phyloP scores from a whole-genome alignment of 257 asterid species.

The Nicotiana tomentosiformis region DNA sequence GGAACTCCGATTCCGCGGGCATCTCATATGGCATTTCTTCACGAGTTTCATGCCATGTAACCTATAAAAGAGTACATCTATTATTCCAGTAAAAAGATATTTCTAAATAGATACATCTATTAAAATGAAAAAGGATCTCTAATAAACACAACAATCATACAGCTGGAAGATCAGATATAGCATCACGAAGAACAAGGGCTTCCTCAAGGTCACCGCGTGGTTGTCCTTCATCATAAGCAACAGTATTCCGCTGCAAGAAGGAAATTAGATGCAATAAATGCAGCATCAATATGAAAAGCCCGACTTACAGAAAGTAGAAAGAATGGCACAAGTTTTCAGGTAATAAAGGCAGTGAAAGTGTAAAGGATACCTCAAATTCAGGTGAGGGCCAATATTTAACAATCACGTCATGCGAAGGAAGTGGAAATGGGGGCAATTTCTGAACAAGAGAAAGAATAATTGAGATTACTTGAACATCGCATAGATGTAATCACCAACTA shows the following conservation, averaged over 20 bases:
- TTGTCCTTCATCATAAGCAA: conserved; percentile 85
- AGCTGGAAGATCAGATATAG: conserved; percentile 81
- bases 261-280: neutral
- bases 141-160: conserved; percentile 21
- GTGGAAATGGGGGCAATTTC: conserved; percentile 76
- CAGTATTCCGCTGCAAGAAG: conserved; percentile 50
- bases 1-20: conserved; percentile 69
- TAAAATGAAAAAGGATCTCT: neutral
- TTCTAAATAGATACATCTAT: neutral
- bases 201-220: conserved; percentile 40
- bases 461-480: neutral
- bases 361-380: conserved; percentile 53
- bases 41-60: conserved; percentile 40
- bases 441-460: conserved; percentile 14
- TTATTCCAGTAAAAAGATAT: neutral
- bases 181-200: conserved; percentile 57
- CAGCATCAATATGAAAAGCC: neutral
- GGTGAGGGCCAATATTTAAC: conserved; percentile 72
- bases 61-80: conserved; percentile 16
- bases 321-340: neutral
- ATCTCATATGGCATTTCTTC: conserved; percentile 60
- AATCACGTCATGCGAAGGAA: conserved; percentile 87
- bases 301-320: neutral
- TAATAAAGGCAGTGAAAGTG: neutral
- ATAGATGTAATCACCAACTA: neutral